These are phyloP conservation scores for Yamadazyma atmosphaerica DNA, from an alignment of 1,139 yeast genomes.

Conservation along the genomic window DNA sequence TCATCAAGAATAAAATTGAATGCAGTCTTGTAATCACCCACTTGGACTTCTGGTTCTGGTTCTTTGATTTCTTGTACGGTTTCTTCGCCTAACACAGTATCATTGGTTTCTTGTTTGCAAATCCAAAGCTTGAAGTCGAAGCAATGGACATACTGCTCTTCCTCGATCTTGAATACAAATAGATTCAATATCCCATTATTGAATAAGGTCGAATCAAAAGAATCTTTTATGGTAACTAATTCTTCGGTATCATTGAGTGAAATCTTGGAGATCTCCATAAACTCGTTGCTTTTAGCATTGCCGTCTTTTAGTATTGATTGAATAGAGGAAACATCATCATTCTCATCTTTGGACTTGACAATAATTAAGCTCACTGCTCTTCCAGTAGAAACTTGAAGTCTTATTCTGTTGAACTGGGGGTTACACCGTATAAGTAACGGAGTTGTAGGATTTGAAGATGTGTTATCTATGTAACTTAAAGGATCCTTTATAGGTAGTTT, in stretches of 20 bases:
- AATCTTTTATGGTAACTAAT: conserved; percentile 31
- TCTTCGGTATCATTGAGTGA: conserved; percentile 25
- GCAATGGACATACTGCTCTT: conserved; percentile 21
- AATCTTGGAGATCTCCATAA: conserved; percentile 28
- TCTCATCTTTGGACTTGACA: conserved; percentile 21
- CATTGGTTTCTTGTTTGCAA: not conserved
- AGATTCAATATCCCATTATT: conserved; percentile 25
- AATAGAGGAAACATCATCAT: not conserved
- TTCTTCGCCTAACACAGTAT: not conserved
- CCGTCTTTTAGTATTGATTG: not conserved
- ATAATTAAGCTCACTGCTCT: conserved; percentile 30
- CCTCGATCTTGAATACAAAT: conserved; percentile 31
- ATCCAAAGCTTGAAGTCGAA: conserved; percentile 35
- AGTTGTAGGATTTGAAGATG: conserved; percentile 7
- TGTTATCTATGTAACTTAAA: conserved; percentile 27
- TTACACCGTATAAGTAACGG: conserved; percentile 33
- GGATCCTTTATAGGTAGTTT: conserved; percentile 17
- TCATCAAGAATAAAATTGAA: conserved; percentile 53
- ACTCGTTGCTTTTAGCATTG: not conserved
- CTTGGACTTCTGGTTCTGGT: conserved; percentile 7
- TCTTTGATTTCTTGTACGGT: not conserved
- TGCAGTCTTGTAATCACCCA: conserved; percentile 26
- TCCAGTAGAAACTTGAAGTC: conserved; percentile 29
- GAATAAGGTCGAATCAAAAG: conserved; percentile 19
- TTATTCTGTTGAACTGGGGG: conserved; percentile 22